A percentile compares a stretch with the other conserved stretches of the same genome.
Conservation (phyloP, 1,284 basidiomycete species). For the Inonotus obliquus region DNA sequence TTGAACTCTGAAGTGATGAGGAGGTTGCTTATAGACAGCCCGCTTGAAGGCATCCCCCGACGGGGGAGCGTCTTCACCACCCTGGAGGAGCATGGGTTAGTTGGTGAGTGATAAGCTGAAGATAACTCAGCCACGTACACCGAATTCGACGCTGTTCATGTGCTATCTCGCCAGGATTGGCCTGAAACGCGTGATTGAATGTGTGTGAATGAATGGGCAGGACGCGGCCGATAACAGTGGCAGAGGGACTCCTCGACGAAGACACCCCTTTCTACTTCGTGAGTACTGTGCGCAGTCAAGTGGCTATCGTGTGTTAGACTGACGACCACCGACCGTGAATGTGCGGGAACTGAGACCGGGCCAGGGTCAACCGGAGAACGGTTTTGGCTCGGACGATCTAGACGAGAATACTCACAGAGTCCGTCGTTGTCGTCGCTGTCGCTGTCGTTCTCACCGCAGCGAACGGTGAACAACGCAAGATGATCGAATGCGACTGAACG, state of each 20-base stretch:
- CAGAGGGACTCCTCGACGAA: neutral
- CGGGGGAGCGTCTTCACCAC: conserved; percentile 7
- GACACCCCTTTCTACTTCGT: neutral
- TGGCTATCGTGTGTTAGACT: neutral
- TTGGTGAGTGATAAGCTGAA: neutral
- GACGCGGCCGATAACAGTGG: neutral
- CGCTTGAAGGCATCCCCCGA: conserved; percentile 44
- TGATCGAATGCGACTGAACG: neutral
- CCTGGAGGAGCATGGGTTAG: neutral
- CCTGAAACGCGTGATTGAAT: neutral
- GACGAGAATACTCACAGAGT: neutral
- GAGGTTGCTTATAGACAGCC: conserved; percentile 55
- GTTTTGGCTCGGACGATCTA: neutral
- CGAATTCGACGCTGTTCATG: neutral
- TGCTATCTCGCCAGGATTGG: neutral
- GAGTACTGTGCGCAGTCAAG: neutral
- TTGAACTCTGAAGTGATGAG: conserved; percentile 53
- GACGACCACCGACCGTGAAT: neutral
- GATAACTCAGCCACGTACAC: neutral
- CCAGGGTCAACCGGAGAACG: neutral
- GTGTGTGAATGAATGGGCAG: neutral
- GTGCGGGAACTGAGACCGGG: neutral
- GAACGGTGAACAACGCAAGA: neutral
- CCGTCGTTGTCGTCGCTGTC: neutral
- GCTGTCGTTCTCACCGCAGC: neutral